Conservation (phyloP, 2,329 filamentous ascomycete genomes). For the Fusarium sp. region DNA sequence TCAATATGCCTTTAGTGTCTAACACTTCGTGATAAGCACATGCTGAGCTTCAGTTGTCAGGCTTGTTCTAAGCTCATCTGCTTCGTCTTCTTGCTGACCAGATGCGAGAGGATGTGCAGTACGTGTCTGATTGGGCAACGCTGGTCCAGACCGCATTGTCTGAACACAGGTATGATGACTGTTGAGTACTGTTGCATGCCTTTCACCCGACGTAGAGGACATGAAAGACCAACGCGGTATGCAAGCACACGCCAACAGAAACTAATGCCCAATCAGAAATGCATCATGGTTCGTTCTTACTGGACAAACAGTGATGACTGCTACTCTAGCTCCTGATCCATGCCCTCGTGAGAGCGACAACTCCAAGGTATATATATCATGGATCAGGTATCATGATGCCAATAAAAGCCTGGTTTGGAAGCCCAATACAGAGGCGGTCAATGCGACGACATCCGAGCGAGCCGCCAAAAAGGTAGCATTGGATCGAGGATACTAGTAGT, state of each 20-base stretch:
- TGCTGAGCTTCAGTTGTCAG: not conserved
- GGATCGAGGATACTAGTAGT: not conserved
- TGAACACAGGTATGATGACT: slow-evolving; percentile 9
- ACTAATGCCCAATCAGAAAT: slow-evolving; percentile 24
- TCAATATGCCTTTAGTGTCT: not conserved
- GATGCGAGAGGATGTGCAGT: slow-evolving; percentile 1
- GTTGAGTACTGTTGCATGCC: slow-evolving; percentile 20
- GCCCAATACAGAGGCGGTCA: slow-evolving; percentile 29
- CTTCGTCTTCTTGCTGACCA: not conserved
- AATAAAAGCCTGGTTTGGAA: slow-evolving; percentile 21
- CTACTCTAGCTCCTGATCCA: slow-evolving; percentile 27
- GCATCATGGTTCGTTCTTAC: not conserved
- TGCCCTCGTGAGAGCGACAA: slow-evolving; percentile 43
- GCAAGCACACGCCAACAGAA: slow-evolving; percentile 22
- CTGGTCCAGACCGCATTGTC: slow-evolving; percentile 26
- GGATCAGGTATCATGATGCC: slow-evolving; percentile 27
- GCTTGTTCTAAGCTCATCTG: not conserved
- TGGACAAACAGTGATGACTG: slow-evolving; percentile 19
- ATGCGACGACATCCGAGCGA: slow-evolving; percentile 25
- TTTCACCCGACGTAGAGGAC: slow-evolving; percentile 10
- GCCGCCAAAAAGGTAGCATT: slow-evolving; percentile 12
- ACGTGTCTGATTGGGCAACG: not conserved
- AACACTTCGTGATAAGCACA: not conserved
- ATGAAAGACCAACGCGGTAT: slow-evolving; percentile 16
- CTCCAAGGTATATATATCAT: slow-evolving; percentile 34